phyloP scores from a whole-genome alignment of 192 early-diverging fungal species.

The Phlyctochytrium planicorne region DNA sequence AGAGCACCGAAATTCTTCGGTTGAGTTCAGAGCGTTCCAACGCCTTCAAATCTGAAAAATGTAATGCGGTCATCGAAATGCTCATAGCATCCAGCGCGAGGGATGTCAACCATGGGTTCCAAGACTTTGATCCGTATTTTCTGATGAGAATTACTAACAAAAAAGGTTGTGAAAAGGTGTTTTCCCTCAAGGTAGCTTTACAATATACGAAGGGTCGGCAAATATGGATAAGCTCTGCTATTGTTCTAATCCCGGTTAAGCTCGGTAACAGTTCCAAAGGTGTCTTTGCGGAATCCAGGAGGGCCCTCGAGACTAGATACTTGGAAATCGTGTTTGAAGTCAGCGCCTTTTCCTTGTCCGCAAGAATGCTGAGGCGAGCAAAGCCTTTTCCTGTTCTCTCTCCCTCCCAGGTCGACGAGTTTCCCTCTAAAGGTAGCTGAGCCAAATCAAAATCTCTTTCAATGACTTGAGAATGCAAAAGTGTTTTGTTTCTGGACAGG shows the following conservation, averaged over 20 bases:
- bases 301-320: conserved; percentile 38
- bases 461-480: conserved; percentile 56
- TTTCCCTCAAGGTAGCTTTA: conserved; percentile 23
- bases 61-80: conserved; percentile 16
- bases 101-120: conserved; percentile 85
- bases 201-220: conserved; percentile 84
- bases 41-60: conserved; percentile 33
- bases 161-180: neutral
- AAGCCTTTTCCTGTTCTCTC: conserved; percentile 40
- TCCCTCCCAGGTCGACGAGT: conserved; percentile 45
- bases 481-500: conserved; percentile 55
- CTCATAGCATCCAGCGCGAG: conserved; percentile 60
- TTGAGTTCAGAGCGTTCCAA: conserved; percentile 79
- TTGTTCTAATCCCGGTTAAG: conserved; percentile 48
- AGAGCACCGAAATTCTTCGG: conserved; percentile 68
- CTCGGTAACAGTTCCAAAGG: conserved; percentile 69
- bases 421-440: conserved; percentile 18
- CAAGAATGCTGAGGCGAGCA: neutral
- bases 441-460: conserved; percentile 68
- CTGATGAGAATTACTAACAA: conserved; percentile 68
- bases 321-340: conserved; percentile 31
- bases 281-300: conserved; percentile 65
- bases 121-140: conserved; percentile 69
- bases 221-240: conserved; percentile 80
- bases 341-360: neutral